Conservation (phyloP, 192 early-diverging fungal species). For the Coemansia sp. region DNA sequence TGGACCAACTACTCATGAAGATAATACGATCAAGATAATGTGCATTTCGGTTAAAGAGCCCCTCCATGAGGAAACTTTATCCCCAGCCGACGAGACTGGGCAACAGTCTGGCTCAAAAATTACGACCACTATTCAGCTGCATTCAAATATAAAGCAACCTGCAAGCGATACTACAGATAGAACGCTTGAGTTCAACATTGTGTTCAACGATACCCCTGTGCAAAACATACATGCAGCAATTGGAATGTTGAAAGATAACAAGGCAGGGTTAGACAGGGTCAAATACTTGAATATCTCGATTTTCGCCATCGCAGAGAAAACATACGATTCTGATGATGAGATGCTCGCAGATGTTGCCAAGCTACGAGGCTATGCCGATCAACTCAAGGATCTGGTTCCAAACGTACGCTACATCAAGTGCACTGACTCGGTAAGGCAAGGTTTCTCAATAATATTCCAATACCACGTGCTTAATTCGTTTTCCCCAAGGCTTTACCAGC, state of each 20-base stretch:
- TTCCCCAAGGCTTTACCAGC: neutral
- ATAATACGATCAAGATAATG: neutral
- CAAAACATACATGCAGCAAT: neutral
- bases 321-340: neutral
- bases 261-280: neutral
- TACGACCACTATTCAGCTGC: neutral
- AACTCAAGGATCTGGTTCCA: neutral
- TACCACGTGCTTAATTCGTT: neutral
- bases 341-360: neutral
- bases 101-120: neutral
- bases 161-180: neutral
- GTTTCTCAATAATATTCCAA: neutral
- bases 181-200: neutral
- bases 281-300: neutral
- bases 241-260: neutral
- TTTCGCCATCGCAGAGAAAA: neutral
- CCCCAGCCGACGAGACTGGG: neutral
- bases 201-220: neutral
- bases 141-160: neutral
- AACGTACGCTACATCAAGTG: constrained; percentile 2
- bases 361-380: neutral
- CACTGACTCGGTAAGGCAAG: neutral
- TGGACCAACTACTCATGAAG: neutral
- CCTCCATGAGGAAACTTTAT: neutral
- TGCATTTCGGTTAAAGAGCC: neutral